Percentiles rank a stretch among this genome's conserved stretches.
Evolutionary conservation across 345 rosid species (phyloP).

Genomic region (Citrus sp.): DNA sequence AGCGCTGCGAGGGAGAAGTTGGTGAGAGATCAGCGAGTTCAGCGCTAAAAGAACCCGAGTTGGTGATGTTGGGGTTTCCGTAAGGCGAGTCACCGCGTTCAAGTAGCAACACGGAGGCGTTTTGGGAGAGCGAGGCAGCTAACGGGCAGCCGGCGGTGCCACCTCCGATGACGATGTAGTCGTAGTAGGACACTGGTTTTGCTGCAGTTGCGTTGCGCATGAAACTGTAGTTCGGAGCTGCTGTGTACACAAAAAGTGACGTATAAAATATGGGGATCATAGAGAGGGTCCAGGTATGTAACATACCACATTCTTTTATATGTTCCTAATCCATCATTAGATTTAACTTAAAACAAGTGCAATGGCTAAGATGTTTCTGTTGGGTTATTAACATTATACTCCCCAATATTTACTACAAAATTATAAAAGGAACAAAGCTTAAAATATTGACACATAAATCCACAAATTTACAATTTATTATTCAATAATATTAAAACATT

Average conservation of each 20-base stretch:
- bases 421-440: no score
- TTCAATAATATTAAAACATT: no score
- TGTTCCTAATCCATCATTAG: no score
- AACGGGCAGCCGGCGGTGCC: conserved; percentile 84
- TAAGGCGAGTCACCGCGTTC: conserved; percentile 81
- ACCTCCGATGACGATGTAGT: conserved; percentile 75
- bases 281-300: no score
- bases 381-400: no score
- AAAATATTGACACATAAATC: no score
- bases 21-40: conserved; percentile 54
- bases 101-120: conserved; percentile 54
- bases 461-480: no score
- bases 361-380: no score
- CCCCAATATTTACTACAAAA: no score
- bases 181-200: conserved; percentile 23
- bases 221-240: conserved; percentile 46
- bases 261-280: no score
- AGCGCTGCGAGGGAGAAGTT: conserved; percentile 57
- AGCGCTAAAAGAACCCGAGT: conserved; percentile 36
- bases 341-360: no score
- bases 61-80: conserved; percentile 50
- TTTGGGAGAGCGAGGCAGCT: conserved; percentile 67
- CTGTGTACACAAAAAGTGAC: not conserved
- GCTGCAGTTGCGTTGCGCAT: conserved; percentile 41
- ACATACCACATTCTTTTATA: no score